Evolutionary conservation across 2,329 filamentous ascomycete genomes (phyloP), one percentile per base, ranked within the genome.

Genomic region (Paecilomyces niveus): DNA sequence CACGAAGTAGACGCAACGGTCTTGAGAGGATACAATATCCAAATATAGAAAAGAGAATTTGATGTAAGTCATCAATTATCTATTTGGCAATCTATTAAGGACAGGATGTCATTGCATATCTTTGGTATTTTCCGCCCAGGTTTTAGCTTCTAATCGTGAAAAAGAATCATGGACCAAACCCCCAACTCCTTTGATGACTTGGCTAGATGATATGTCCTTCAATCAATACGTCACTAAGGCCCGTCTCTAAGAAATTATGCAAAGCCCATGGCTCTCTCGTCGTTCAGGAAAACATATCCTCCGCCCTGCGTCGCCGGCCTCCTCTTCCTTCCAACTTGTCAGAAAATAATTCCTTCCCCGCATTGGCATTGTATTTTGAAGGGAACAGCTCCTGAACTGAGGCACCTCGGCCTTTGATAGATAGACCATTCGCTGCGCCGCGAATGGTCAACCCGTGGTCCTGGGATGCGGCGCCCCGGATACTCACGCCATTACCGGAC

Each of bases 341-440:
- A 1, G 81, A 80, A 66, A 91, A 89, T 15, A 90, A 72, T 68
- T 92, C 89, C 72, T 89, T 90, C 54, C 84, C 85, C 1, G 81
- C 74, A 67, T 90, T 89, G 63, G 63, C 70, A 21, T 70, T 66
- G 55, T 73, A 82, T 63, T 85, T 88, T 15, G 80, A 80, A 0
- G 88, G 88, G 65, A 91, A 91, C 21, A 92, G 72, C 70, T 92
- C 89, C 63, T 83, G 86, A 1, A 80, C 82, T 6, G 84, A 85
- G 2, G 79, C 77, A 2, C 87, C 86, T 65, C 86, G 88, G 66
- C 88, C 89, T 68, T 89, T 90, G 70, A 91, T 90, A 10, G 80
- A 78, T 62, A 90, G 82, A 0, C 82, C 85, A 24, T 76, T 76
- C 31, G 78, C 75, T 13, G 74, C 69, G 33, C 74, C 71, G 9